A percentile compares a stretch with the other conserved stretches of the same genome.
phyloP scores from a whole-genome alignment of 495 filamentous ascomycete species.

The Articulospora tetracladia region DNA sequence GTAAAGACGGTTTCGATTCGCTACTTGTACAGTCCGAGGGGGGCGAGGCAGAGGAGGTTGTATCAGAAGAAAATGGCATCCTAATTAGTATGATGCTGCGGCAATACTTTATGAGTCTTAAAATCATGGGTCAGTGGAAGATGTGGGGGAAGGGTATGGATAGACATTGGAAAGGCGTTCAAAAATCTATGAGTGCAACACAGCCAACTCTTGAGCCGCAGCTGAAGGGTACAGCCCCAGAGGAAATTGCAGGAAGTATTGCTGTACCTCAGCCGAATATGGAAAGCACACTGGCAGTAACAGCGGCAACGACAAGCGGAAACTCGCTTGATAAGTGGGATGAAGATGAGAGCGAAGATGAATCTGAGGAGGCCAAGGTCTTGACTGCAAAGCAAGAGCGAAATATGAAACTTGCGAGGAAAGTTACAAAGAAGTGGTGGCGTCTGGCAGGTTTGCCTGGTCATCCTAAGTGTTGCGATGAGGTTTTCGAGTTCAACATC shows the following conservation, averaged over 20 bases:
- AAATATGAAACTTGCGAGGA: conserved; percentile 1
- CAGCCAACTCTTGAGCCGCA: neutral
- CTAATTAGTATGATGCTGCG: neutral
- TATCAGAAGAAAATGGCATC: conserved; percentile 1
- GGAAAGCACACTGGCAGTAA: neutral
- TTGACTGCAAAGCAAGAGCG: neutral
- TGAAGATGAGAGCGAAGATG: neutral
- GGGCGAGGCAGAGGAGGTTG: neutral
- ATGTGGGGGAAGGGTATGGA: conserved; percentile 1
- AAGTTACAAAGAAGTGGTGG: conserved; percentile 3
- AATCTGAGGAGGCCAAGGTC: neutral
- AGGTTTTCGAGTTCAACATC: neutral
- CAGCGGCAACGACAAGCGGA: neutral
- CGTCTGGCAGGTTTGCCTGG: neutral
- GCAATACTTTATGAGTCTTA: conserved; percentile 1
- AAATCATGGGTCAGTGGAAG: conserved; percentile 1
- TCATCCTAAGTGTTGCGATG: neutral
- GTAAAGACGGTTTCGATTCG: neutral
- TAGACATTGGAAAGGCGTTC: conserved; percentile 2
- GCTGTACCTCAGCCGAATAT: neutral
- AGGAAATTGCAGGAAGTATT: neutral
- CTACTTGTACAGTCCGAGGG: neutral
- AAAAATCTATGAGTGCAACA: neutral
- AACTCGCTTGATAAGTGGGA: neutral
- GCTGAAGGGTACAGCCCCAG: neutral